phyloP scores from a whole-genome alignment of 176 grass and related monocot species.

The Carex kokanica region DNA sequence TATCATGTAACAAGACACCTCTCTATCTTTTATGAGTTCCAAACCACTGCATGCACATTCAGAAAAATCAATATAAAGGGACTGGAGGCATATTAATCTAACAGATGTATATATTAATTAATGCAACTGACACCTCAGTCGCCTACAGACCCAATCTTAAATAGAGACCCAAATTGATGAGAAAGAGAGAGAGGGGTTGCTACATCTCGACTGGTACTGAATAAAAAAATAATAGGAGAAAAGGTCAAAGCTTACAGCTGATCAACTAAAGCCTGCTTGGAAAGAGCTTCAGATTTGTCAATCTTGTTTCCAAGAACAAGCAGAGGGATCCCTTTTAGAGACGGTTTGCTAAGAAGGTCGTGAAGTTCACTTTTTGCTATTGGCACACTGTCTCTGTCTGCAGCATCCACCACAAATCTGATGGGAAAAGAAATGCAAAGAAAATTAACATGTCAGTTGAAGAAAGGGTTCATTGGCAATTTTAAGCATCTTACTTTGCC shows the following conservation, averaged over 20 bases:
- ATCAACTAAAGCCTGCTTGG: conserved; percentile 78
- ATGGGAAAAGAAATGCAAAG: not conserved
- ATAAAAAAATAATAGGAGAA: not conserved
- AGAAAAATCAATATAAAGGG: conserved; percentile 18
- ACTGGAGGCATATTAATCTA: no score
- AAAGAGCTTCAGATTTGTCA: conserved; percentile 94
- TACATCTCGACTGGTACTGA: not conserved
- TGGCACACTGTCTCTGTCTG: conserved; percentile 79
- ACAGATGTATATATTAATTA: no score
- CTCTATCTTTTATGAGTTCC: conserved; percentile 74
- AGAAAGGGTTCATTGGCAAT: not conserved
- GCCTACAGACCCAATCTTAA: not conserved
- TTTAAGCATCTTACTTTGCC: not conserved
- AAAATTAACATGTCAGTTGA: not conserved
- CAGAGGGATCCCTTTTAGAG: conserved; percentile 79
- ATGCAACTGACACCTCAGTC: no score
- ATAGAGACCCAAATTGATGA: not conserved
- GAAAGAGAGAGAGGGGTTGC: not conserved
- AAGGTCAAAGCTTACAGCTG: conserved; percentile 65
- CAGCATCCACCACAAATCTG: conserved; percentile 90
- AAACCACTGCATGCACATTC: conserved; percentile 52
- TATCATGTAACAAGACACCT: conserved; percentile 95
- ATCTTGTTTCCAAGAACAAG: conserved; percentile 98
- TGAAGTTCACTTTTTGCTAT: conserved; percentile 94
- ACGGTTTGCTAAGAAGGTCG: conserved; percentile 79